Evolutionary conservation across 2,329 filamentous ascomycete species (phyloP), one percentile per base, ranked within the genome.

Genomic region (Aphanoascus verrucosus): DNA sequence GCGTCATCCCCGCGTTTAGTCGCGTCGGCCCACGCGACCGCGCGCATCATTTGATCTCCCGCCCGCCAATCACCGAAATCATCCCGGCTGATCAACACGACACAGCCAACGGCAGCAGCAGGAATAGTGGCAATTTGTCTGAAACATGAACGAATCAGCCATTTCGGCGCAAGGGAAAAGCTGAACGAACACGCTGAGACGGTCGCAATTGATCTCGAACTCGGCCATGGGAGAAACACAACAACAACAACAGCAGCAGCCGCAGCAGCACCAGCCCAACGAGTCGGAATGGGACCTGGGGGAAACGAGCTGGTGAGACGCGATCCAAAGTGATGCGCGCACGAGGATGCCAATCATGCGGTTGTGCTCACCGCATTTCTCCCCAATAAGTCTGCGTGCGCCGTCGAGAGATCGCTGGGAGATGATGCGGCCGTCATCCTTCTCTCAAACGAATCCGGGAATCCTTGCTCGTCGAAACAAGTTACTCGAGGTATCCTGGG

Each of bases 241-340:
- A 7, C 23, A 28, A 28, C 23, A 28, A 3, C 23, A 28, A 7
- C 23, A 28, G 23, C 23, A 28, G 23, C 23, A 28, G 23, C 23
- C 23, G 23, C 23, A 28, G 23, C 23, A 28, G 23, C 19, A 14
- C 14, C 15, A 37, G 47, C 14, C 38, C 15, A 34, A 5, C 12
- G 14, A 41, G 48, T 34, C 43, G 20, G 14, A 20, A 46, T 5
- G 14, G 35, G 38, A 8, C 15, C 28, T 51, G 28, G 46, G n/a
- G 23, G 23, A 28, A 7, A 28, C 38, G 9, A 44, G 40, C 49
- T 28, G n/a, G 49, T 51, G 38, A 43, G 49, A 51, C 49, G 31
- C 44, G 50, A 40, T 52, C 42, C 50, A 52, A 52, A 52, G 50
- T 52, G 41, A 52, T 52, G 50, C 50, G 50, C 50, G 32, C 32